Evolutionary conservation across 352 stramenopile genomes (phyloP).

Genomic region (Pelagophyceae sp.): DNA sequence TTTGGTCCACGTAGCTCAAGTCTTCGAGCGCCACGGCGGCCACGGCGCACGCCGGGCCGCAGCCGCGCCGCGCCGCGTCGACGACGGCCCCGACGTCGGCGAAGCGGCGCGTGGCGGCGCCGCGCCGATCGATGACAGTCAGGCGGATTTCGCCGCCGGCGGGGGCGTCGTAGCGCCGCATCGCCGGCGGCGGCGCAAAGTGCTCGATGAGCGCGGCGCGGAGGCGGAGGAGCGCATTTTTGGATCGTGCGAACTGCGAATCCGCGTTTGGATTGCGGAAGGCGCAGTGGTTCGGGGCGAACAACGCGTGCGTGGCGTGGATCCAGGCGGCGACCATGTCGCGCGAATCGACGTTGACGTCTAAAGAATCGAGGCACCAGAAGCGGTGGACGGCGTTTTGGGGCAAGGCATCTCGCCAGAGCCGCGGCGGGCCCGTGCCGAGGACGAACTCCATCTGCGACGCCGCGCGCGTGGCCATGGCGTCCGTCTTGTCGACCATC

Average conservation of each 20-base stretch:
- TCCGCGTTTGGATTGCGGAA: too few relatives aligned
- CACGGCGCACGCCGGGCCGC: not conserved
- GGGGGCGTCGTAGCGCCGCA: not conserved
- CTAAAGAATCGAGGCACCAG: too few relatives aligned
- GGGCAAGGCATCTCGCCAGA: too few relatives aligned
- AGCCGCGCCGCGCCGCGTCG: not conserved
- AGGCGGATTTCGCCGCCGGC: not conserved
- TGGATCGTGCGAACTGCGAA: not conserved
- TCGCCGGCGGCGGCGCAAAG: not conserved
- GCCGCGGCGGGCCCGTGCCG: too few relatives aligned
- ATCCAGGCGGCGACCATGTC: too few relatives aligned
- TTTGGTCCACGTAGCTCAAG: not conserved
- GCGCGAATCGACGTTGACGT: not conserved
- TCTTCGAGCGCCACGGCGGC: not conserved
- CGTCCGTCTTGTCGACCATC: too few relatives aligned
- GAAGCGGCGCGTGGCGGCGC: not conserved
- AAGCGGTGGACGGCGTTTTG: too few relatives aligned
- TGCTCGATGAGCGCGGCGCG: not conserved
- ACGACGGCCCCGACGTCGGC: not conserved
- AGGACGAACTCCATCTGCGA: too few relatives aligned
- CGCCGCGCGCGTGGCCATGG: too few relatives aligned
- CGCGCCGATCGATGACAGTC: not conserved
- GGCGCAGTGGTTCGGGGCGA: too few relatives aligned
- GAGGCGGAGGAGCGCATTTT: not conserved
- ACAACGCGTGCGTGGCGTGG: too few relatives aligned